Percentiles rank a stretch among this genome's conserved stretches.
These are phyloP conservation scores for Colletotrichum sp. DNA, from an alignment of 2,329 filamentous ascomycete species.

Conservation along the genomic window DNA sequence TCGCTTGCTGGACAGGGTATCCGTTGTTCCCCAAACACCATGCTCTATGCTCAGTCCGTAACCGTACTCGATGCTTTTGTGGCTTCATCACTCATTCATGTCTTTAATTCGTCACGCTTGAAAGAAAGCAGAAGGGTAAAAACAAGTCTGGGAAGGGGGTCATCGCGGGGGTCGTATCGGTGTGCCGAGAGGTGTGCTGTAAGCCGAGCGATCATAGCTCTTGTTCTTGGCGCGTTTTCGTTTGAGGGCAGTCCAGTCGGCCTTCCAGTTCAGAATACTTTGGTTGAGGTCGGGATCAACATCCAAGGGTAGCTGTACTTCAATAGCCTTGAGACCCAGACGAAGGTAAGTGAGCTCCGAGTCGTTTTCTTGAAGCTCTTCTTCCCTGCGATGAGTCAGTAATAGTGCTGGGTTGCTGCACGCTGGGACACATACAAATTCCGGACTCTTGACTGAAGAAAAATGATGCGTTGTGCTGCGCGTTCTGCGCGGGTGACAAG, in stretches of 20 bases:
- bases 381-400: slow-evolving; percentile 46
- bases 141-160: slow-evolving; percentile 9
- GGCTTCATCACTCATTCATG: slow-evolving; percentile 20
- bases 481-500: slow-evolving; percentile 63
- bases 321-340: slow-evolving; percentile 66
- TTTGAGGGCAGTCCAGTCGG: slow-evolving; percentile 61
- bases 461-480: slow-evolving; percentile 62
- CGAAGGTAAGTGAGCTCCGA: slow-evolving; percentile 66
- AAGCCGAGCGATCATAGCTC: slow-evolving; percentile 16
- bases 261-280: slow-evolving; percentile 66
- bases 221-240: slow-evolving; percentile 40
- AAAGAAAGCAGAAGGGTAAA: slow-evolving; percentile 4
- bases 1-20: slow-evolving; percentile 13
- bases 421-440: slow-evolving; percentile 52
- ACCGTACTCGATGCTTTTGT: slow-evolving; percentile 16
- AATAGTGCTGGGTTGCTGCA: background rate
- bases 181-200: slow-evolving; percentile 16
- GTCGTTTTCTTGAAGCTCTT: slow-evolving; percentile 60
- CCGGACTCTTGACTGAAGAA: slow-evolving; percentile 62
- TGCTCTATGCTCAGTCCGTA: slow-evolving; percentile 21
- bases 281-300: slow-evolving; percentile 61
- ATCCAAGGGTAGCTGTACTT: slow-evolving; percentile 60
- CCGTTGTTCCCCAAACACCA: slow-evolving; percentile 16
- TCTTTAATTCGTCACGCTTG: slow-evolving; percentile 18
- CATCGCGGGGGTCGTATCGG: slow-evolving; percentile 15